Conservation (phyloP, 441 rosid species). For the Codiaeum variegatum region DNA sequence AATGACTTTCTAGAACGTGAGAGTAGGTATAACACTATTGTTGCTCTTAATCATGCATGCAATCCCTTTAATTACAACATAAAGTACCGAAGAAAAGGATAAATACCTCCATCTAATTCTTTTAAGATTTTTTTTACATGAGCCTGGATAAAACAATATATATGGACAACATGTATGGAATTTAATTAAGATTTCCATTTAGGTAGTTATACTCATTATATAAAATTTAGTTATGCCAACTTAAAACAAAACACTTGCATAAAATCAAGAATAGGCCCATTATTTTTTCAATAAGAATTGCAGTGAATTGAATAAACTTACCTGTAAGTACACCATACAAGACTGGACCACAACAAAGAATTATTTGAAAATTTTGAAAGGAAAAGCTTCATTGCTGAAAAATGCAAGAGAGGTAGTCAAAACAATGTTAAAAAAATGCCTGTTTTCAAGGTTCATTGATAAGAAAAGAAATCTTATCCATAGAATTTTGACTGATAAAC, state of each 20-base stretch:
- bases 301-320: slow-evolving; percentile 18
- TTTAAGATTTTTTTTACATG: too few relatives aligned
- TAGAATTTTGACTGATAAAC: background rate
- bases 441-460: background rate
- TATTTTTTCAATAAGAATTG: background rate
- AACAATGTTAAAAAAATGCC: slow-evolving; percentile 8
- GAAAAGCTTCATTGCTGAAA: slow-evolving; percentile 94
- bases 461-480: background rate
- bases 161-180: too few relatives aligned
- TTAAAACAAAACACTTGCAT: background rate
- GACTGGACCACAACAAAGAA: slow-evolving; percentile 96
- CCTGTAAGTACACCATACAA: slow-evolving; percentile 95
- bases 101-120: too few relatives aligned
- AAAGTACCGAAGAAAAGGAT: too few relatives aligned
- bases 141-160: too few relatives aligned
- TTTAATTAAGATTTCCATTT: too few relatives aligned
- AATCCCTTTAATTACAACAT: too few relatives aligned
- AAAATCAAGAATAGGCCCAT: background rate
- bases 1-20: too few relatives aligned
- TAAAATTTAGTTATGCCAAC: too few relatives aligned
- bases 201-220: too few relatives aligned
- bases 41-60: too few relatives aligned
- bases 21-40: too few relatives aligned
- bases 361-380: slow-evolving; percentile 89
- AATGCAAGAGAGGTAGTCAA: slow-evolving; percentile 22